phyloP scores from a whole-genome alignment of 345 rosid genomes.

The Gossypium raimondii region DNA sequence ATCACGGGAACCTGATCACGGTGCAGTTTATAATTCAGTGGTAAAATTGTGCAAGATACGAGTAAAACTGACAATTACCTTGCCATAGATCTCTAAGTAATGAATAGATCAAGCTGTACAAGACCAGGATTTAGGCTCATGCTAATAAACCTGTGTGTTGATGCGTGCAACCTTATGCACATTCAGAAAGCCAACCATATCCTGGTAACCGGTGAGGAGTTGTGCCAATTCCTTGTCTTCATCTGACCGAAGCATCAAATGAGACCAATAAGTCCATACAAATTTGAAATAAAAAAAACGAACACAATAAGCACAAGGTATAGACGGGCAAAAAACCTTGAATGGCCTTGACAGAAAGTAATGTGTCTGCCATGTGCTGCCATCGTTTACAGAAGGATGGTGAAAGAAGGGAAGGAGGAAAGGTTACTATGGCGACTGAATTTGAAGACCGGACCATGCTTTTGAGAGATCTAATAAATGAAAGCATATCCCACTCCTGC shows the following conservation, averaged over 20 bases:
- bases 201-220: conserved; percentile 87
- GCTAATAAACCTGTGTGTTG: conserved; percentile 64
- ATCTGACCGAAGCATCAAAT: conserved; percentile 35
- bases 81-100: neutral
- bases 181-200: conserved; percentile 85
- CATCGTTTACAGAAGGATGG: conserved; percentile 61
- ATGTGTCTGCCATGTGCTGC: conserved; percentile 86
- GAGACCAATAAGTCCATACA: conserved; percentile 7
- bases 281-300: neutral
- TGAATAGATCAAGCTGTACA: neutral
- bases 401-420: conserved; percentile 71
- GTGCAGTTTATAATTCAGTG: neutral
- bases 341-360: conserved; percentile 82
- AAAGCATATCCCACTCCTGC: conserved; percentile 89
- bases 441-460: conserved; percentile 70
- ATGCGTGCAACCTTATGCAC: conserved; percentile 76
- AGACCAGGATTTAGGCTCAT: neutral
- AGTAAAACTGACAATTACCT: neutral
- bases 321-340: conserved; percentile 43
- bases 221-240: conserved; percentile 77
- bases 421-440: conserved; percentile 74
- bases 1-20: conserved; percentile 65
- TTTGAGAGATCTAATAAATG: conserved; percentile 71
- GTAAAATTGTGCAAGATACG: neutral
- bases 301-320: neutral